A percentile compares a stretch with the other conserved stretches of the same genome.
These are phyloP conservation scores for Russula lepida DNA, from an alignment of 768 basidiomycete genomes.

Conservation along the genomic window DNA sequence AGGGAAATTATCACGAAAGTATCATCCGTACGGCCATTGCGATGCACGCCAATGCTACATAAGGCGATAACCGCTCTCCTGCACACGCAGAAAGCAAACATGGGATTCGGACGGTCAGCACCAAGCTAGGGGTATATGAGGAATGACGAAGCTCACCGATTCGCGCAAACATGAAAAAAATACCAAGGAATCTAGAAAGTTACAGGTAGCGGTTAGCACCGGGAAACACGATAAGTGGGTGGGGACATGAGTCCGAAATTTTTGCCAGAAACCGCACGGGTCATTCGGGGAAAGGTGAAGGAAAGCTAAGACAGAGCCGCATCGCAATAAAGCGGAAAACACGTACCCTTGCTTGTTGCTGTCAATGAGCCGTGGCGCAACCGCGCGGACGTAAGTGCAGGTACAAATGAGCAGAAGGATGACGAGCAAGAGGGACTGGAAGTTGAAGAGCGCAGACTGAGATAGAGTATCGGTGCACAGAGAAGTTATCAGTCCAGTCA, in stretches of 20 bases:
- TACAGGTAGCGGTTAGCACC: not conserved
- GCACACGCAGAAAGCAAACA: not conserved
- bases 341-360: constrained; percentile 87
- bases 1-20: constrained; percentile 28
- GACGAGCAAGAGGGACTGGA: constrained; percentile 89
- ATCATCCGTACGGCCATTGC: constrained; percentile 82
- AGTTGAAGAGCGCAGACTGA: constrained; percentile 95
- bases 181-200: constrained; percentile 79
- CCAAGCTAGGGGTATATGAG: not conserved
- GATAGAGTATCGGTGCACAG: not conserved
- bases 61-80: constrained; percentile 96
- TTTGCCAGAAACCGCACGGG: not conserved
- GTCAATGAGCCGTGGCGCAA: constrained; percentile 85
- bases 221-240: not conserved
- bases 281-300: not conserved
- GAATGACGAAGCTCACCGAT: constrained; percentile 56
- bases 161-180: constrained; percentile 93
- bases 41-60: constrained; percentile 87
- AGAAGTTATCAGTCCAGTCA: not conserved
- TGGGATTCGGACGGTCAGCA: not conserved
- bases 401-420: constrained; percentile 93
- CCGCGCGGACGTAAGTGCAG: constrained; percentile 88
- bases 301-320: not conserved
- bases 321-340: not conserved
- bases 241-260: not conserved